phyloP scores from a whole-genome alignment of 1,284 basidiomycete species.

The Cystobasidium sp. region DNA sequence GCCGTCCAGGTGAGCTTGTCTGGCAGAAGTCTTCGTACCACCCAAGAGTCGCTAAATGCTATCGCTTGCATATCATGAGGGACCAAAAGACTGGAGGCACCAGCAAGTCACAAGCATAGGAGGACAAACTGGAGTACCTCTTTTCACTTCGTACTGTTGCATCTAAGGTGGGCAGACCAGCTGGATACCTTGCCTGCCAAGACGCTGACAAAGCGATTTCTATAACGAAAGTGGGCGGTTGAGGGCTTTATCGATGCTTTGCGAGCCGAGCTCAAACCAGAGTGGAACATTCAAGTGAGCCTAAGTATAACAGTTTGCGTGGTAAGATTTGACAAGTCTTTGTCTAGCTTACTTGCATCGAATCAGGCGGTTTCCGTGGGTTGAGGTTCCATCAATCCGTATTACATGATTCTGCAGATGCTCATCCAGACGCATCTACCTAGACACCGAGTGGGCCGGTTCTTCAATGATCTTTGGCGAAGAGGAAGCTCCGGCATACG shows the following conservation, averaged over 20 bases:
- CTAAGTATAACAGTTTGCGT: background rate
- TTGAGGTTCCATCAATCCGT: background rate
- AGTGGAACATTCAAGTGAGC: conserved; percentile 44
- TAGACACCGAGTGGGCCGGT: conserved; percentile 47
- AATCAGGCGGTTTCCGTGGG: conserved; percentile 45
- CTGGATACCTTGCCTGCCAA: background rate
- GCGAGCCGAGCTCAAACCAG: conserved; percentile 47
- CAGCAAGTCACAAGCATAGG: conserved; percentile 48
- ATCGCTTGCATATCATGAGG: conserved; percentile 41
- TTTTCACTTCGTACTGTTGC: conserved; percentile 46
- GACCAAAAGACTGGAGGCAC: conserved; percentile 42
- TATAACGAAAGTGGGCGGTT: conserved; percentile 34
- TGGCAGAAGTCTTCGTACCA: background rate
- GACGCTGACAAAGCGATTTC: background rate
- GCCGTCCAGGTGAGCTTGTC: conserved; percentile 35
- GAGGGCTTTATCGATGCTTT: conserved; percentile 50
- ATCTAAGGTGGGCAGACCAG: conserved; percentile 16
- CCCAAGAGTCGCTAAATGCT: no score
- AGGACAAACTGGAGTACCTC: conserved; percentile 37
- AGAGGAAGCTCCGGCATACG: conserved; percentile 42
- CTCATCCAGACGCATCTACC: background rate
- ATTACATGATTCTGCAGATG: background rate
- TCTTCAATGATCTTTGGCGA: conserved; percentile 45
- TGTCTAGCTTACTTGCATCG: conserved; percentile 46
- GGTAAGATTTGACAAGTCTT: background rate